Conservation (phyloP, 2,329 filamentous ascomycete species). For the Stagonosporopsis vannaccii region DNA sequence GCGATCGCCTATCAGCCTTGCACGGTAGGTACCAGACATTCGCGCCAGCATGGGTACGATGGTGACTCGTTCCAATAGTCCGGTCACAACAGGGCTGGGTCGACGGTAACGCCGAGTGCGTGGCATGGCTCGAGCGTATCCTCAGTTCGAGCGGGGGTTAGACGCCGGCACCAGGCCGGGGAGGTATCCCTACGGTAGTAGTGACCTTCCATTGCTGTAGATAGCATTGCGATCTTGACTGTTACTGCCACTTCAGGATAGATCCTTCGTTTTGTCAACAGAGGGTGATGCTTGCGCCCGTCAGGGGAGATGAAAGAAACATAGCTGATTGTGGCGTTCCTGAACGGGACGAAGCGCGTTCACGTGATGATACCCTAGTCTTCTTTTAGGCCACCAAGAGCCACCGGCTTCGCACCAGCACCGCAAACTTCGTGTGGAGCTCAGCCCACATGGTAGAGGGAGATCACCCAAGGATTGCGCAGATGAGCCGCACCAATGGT, state of each 20-base stretch:
- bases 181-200: not conserved
- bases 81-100: slow-evolving; percentile 1
- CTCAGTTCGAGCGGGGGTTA: not conserved
- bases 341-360: not conserved
- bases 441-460: slow-evolving; percentile 11
- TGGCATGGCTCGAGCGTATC: slow-evolving; percentile 1
- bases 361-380: not conserved
- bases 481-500: slow-evolving; percentile 16
- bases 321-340: slow-evolving; percentile 11
- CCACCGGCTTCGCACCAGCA: slow-evolving; percentile 1
- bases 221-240: too few relatives aligned
- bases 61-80: slow-evolving; percentile 16
- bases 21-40: slow-evolving; percentile 6
- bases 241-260: not conserved
- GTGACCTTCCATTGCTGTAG: not conserved
- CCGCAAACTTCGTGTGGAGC: slow-evolving; percentile 5
- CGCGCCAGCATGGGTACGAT: not conserved
- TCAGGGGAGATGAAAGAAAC: slow-evolving; percentile 12
- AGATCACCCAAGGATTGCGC: slow-evolving; percentile 8
- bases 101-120: slow-evolving; percentile 9
- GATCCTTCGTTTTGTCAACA: not conserved
- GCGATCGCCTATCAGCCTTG: slow-evolving; percentile 11
- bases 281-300: not conserved
- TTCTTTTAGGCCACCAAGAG: not conserved
- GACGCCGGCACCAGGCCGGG: not conserved